Evolutionary conservation across 2,329 filamentous ascomycete genomes (phyloP).

Genomic region (Didymella keratinophila): DNA sequence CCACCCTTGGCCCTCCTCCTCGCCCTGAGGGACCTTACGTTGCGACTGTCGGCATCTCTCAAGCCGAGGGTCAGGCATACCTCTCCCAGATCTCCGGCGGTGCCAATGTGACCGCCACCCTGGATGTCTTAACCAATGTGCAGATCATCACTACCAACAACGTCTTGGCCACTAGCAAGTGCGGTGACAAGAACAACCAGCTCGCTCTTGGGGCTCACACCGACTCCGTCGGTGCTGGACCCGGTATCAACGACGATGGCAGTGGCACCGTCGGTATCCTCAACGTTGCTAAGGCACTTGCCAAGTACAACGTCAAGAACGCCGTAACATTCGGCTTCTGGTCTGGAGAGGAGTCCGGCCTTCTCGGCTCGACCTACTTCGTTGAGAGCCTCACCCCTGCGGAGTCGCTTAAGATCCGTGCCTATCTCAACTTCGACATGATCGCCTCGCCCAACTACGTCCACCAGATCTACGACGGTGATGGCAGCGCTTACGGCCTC

Average conservation of each 20-base stretch:
- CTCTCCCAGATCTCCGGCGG: slow-evolving; percentile 61
- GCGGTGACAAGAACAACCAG: slow-evolving; percentile 46
- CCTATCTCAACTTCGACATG: slow-evolving; percentile 56
- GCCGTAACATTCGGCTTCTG: slow-evolving; percentile 52
- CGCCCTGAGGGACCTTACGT: slow-evolving; percentile 64
- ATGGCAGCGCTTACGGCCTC: slow-evolving; percentile 44
- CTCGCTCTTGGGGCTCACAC: slow-evolving; percentile 50
- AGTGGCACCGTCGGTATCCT: slow-evolving; percentile 49
- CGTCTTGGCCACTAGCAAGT: slow-evolving; percentile 49
- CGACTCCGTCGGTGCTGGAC: slow-evolving; percentile 48
- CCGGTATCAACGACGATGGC: slow-evolving; percentile 54
- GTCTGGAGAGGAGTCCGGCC: slow-evolving; percentile 50
- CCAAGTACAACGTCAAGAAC: slow-evolving; percentile 53
- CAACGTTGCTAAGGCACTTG: slow-evolving; percentile 48
- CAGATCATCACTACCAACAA: slow-evolving; percentile 58
- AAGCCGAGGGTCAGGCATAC: slow-evolving; percentile 65
- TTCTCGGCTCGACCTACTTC: slow-evolving; percentile 49
- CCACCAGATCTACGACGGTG: slow-evolving; percentile 49
- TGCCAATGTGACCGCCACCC: slow-evolving; percentile 46
- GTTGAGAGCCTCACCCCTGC: slow-evolving; percentile 35
- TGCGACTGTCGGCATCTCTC: slow-evolving; percentile 72
- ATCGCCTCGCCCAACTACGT: slow-evolving; percentile 50
- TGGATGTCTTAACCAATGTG: slow-evolving; percentile 56
- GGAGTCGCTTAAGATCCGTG: slow-evolving; percentile 46
- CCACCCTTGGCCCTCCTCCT: slow-evolving; percentile 71